Evolutionary conservation across 805 yeast genomes (phyloP).

Genomic region (Dipodascopsis tothii): DNA sequence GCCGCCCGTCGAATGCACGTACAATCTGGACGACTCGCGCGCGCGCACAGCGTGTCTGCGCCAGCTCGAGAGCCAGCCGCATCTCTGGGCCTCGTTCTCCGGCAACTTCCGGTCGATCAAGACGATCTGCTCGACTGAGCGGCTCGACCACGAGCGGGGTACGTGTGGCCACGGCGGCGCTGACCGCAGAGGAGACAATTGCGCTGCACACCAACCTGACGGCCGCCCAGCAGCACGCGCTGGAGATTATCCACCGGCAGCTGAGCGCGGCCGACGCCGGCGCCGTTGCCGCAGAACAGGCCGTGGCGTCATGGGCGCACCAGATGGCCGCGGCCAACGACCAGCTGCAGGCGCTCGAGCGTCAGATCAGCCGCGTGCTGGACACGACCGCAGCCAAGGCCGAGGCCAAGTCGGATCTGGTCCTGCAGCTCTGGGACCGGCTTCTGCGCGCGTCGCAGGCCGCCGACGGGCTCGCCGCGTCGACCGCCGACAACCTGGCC

Average conservation of each 20-base stretch:
- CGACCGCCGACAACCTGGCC: too few relatives aligned
- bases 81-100: conserved; percentile 25
- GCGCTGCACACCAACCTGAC: conserved; percentile 13
- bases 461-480: too few relatives aligned
- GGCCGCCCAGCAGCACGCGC: conserved; percentile 5
- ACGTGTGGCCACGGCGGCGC: background rate
- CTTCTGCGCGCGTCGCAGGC: too few relatives aligned
- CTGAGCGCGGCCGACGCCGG: conserved; percentile 3
- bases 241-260: conserved; percentile 5
- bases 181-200: background rate
- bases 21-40: background rate
- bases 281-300: conserved; percentile 1
- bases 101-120: conserved; percentile 22
- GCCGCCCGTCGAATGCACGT: conserved; percentile 10
- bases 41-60: conserved; percentile 10
- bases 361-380: background rate
- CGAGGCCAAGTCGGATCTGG: background rate
- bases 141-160: conserved; percentile 15
- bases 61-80: conserved; percentile 16
- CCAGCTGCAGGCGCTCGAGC: background rate
- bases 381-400: background rate
- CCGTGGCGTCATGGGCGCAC: background rate
- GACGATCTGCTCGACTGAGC: conserved; percentile 16
- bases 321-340: background rate
- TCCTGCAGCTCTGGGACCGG: too few relatives aligned